Evolutionary conservation across 1,284 basidiomycete species (phyloP), one percentile per base, ranked within the genome.

Genomic region (Takashimella koratensis): DNA sequence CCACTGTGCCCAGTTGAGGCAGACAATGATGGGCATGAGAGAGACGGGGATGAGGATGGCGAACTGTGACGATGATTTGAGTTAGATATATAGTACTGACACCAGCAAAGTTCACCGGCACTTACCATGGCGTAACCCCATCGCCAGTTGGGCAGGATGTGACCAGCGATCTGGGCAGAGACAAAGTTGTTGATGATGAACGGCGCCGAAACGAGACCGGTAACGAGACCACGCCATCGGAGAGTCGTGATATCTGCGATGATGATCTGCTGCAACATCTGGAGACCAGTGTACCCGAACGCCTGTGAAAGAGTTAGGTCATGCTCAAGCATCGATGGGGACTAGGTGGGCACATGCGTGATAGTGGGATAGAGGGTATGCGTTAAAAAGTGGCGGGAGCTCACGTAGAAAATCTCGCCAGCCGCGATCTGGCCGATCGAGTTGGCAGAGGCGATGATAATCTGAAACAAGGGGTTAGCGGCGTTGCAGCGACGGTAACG

Each of bases 161-260:
- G 76, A 30, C 78, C 76, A 19, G 84, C 79, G 49, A 90, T 82
- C 65, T 87, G 87, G 8, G 86, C 81, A 4, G 85, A 83, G 13
- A 80, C 68, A 25, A 78, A 78, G 60, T 73, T 76, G 66, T 80
- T 81, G 74, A 87, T 77, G 61, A 87, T 76, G 75, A 85, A 87
- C 12, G 87, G 87, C 39, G 84, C 70, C 6, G 84, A 83, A 23
- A 83, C 80, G n/a, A 86, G 71, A 13, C 80, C 80, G 2, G 83
- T 81, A 19, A 86, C 81, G 10, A 90, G 77, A 11, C 86, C 87
- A 4, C 83, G 82, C 86, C 86, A 90, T 65, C 84, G 80, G 12
- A 90, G 80, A 2, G 84, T 85, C 3, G 89, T 90, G 61, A 87
- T 84, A 67, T 92, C 88, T 19, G 88, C 88, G 52, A 87, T 84